Conservation (phyloP, 306 rosid genomes). For the Pterocarpus macrocarpus region DNA sequence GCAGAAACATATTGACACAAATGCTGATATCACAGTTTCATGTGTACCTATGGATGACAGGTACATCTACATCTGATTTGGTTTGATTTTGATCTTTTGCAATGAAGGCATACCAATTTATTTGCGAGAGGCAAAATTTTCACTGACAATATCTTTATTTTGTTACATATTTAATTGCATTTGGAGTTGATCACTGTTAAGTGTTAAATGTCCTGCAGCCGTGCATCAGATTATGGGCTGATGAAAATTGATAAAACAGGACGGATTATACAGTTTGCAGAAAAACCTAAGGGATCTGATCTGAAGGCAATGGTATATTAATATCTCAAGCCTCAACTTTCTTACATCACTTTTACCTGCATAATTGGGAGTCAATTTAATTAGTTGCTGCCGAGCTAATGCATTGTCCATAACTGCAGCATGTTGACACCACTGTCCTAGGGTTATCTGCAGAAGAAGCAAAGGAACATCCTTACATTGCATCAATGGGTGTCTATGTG, state of each 20-base stretch:
- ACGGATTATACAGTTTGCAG: constrained; percentile 80
- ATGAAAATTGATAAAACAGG: constrained; percentile 84
- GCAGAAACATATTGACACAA: constrained; percentile 88
- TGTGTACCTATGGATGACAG: constrained; percentile 93
- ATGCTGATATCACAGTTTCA: constrained; percentile 96
- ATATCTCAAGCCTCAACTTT: constrained; percentile 32
- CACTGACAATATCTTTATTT: constrained; percentile 2
- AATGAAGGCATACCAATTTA: not conserved
- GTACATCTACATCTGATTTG: constrained; percentile 48
- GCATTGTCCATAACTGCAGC: constrained; percentile 62
- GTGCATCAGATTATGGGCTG: constrained; percentile 93
- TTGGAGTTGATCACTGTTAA: constrained; percentile 33
- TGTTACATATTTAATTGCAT: not conserved
- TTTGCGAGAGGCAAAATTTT: constrained; percentile 21
- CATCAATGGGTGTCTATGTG: constrained; percentile 98
- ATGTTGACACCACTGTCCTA: constrained; percentile 83
- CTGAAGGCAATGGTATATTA: constrained; percentile 85
- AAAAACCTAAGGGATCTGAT: constrained; percentile 90
- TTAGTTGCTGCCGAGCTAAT: constrained; percentile 39
- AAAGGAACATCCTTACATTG: constrained; percentile 72
- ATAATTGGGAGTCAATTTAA: constrained; percentile 21
- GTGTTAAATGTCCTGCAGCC: constrained; percentile 58
- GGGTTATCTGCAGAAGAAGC: constrained; percentile 86
- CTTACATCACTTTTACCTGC: constrained; percentile 2
- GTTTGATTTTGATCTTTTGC: constrained; percentile 1